Evolutionary conservation across 2,329 filamentous ascomycete species (phyloP).

Genomic region (Sordariomycetes sp.): DNA sequence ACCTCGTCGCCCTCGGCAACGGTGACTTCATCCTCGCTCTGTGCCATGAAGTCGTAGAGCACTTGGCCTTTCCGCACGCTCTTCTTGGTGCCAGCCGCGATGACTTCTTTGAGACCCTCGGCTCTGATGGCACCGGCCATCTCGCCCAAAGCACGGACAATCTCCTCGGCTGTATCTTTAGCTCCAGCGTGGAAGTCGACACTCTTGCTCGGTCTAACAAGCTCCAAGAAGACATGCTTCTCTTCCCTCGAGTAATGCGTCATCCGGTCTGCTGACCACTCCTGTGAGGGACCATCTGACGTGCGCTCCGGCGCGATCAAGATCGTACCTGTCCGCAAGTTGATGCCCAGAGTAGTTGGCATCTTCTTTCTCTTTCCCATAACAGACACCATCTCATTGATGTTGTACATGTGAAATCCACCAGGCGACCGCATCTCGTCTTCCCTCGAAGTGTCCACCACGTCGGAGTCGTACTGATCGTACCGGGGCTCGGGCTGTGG

Average conservation of each 20-base stretch:
- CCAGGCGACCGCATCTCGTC: slow-evolving; percentile 55
- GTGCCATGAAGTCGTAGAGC: slow-evolving; percentile 92
- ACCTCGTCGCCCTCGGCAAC: slow-evolving; percentile 88
- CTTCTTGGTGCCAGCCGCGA: slow-evolving; percentile 65
- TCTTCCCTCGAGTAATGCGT: slow-evolving; percentile 97
- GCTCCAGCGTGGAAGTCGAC: slow-evolving; percentile 95
- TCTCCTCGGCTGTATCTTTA: slow-evolving; percentile 93
- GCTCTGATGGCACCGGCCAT: slow-evolving; percentile 77
- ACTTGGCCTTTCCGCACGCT: slow-evolving; percentile 75
- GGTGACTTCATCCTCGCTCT: slow-evolving; percentile 93
- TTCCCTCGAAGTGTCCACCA: slow-evolving; percentile 17
- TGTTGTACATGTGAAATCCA: slow-evolving; percentile 90
- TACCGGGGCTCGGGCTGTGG: slow-evolving; percentile 38
- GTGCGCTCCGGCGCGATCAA: slow-evolving; percentile 83
- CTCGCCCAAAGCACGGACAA: slow-evolving; percentile 79
- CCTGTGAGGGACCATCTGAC: slow-evolving; percentile 74
- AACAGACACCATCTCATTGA: slow-evolving; percentile 94
- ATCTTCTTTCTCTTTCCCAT: slow-evolving; percentile 98
- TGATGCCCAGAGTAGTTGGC: slow-evolving; percentile 94
- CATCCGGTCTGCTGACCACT: slow-evolving; percentile 92
- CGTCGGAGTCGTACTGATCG: slow-evolving; percentile 23
- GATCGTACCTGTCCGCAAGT: slow-evolving; percentile 78
- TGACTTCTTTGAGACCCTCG: slow-evolving; percentile 76
- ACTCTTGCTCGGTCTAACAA: slow-evolving; percentile 87
- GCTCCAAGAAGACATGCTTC: slow-evolving; percentile 93